A percentile compares a stretch with the other conserved stretches of the same genome.
Evolutionary conservation across 495 filamentous ascomycete species (phyloP).

Genomic region (Cercophora samala): DNA sequence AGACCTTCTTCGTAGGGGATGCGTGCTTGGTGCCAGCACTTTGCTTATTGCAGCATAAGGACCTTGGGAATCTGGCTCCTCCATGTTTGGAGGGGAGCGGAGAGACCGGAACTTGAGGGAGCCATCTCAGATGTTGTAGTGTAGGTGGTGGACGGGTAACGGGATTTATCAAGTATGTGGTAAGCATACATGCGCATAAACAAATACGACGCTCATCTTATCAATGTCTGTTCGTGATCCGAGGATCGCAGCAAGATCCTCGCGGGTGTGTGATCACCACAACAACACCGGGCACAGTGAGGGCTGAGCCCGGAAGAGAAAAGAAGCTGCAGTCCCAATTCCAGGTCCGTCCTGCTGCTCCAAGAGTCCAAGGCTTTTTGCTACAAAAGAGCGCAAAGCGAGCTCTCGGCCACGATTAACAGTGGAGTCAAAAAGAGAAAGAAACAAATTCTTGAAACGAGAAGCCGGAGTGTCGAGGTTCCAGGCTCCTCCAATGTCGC

Average conservation of each 20-base stretch:
- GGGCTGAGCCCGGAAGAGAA: background rate
- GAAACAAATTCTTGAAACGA: conserved; percentile 14
- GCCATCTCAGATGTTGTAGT: background rate
- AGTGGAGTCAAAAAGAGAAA: background rate
- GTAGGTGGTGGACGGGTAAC: too few relatives aligned
- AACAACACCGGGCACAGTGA: conserved; percentile 1
- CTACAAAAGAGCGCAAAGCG: conserved; percentile 1
- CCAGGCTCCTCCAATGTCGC: conserved; percentile 14
- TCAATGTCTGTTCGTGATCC: conserved; percentile 3
- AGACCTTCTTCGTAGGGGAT: background rate
- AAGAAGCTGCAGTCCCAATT: background rate
- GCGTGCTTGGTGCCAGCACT: background rate
- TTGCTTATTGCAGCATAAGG: too few relatives aligned
- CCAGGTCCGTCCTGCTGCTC: background rate
- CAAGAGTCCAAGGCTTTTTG: conserved; percentile 3
- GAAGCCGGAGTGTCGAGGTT: conserved; percentile 11
- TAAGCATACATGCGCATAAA: background rate
- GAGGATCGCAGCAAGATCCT: background rate
- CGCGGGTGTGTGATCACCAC: conserved; percentile 7
- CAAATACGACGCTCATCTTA: conserved; percentile 3
- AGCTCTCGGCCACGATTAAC: background rate
- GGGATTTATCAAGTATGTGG: too few relatives aligned
- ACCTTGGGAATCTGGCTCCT: too few relatives aligned
- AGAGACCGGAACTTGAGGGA: background rate
- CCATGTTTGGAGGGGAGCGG: background rate